These are phyloP conservation scores for Cornus florida DNA, from an alignment of 148 eudicot genomes.

Conservation along the genomic window DNA sequence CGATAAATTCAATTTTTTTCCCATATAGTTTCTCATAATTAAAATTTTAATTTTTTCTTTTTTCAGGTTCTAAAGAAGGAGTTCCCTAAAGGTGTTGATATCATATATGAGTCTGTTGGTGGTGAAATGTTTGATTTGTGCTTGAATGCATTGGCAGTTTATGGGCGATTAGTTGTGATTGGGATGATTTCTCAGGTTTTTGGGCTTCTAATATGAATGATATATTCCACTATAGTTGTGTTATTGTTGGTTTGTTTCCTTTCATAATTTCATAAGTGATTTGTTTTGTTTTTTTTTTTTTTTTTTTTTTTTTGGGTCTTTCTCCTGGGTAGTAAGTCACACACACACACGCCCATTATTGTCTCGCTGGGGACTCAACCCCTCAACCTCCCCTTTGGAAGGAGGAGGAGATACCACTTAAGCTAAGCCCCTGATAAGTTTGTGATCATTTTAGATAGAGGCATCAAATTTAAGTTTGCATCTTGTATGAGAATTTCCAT, in stretches of 20 bases:
- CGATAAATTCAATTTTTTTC: background rate
- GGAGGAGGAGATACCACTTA: too few species aligned
- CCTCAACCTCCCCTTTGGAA: too few species aligned
- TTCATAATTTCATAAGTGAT: too few species aligned
- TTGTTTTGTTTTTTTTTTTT: too few species aligned
- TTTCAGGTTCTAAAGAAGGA: constrained; percentile 81
- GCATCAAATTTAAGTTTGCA: background rate
- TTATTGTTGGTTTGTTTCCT: background rate
- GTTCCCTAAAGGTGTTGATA: constrained; percentile 85
- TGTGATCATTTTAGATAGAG: too few species aligned
- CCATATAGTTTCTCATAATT: background rate
- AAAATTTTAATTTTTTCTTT: background rate
- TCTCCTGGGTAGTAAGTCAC: too few species aligned
- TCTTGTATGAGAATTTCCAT: background rate
- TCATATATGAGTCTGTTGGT: constrained; percentile 91
- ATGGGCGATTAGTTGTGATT: constrained; percentile 85
- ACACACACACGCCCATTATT: too few species aligned
- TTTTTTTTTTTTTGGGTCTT: too few species aligned
- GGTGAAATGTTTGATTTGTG: constrained; percentile 89
- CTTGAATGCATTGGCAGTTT: constrained; percentile 76
- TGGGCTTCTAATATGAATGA: constrained; percentile 2
- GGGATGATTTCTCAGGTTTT: constrained; percentile 99
- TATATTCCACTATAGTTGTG: constrained; percentile 4
- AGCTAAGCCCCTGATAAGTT: too few species aligned
- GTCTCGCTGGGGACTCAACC: too few species aligned